A percentile compares a stretch with the other conserved stretches of the same genome.
Evolutionary conservation across 371 early-diverging fungal species (phyloP).

Genomic region (Mortierella sp.): DNA sequence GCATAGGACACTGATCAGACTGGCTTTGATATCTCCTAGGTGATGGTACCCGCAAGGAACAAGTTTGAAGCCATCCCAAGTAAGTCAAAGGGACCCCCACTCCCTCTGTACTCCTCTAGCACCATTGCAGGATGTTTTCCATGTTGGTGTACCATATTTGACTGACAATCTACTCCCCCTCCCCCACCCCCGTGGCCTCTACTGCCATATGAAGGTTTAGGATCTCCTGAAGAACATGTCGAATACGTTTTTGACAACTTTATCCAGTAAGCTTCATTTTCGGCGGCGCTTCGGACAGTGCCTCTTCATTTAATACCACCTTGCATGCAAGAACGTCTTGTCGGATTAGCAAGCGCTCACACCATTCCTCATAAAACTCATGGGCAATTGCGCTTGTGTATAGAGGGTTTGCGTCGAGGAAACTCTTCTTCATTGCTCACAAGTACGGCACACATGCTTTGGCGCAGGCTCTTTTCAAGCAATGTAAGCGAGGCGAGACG

Average conservation of each 20-base stretch:
- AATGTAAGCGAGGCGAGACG: constrained; percentile 19
- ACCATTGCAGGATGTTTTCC: too few species aligned
- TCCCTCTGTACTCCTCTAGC: too few species aligned
- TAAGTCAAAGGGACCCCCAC: too few species aligned
- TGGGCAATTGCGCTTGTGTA: too few species aligned
- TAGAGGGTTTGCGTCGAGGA: constrained; percentile 19
- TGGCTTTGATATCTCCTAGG: constrained; percentile 2
- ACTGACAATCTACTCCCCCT: too few species aligned
- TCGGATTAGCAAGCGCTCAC: too few species aligned
- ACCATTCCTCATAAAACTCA: too few species aligned
- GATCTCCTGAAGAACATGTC: constrained; percentile 36
- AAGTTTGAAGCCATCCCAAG: constrained; percentile 2
- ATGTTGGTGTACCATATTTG: too few species aligned
- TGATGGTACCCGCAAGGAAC: neutral
- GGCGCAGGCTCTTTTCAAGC: constrained; percentile 18
- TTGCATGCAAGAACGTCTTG: too few species aligned
- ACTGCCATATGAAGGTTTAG: constrained; percentile 8
- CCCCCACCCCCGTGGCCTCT: too few species aligned
- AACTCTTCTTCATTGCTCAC: constrained; percentile 40
- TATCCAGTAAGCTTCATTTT: constrained; percentile 14
- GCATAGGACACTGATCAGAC: too few species aligned
- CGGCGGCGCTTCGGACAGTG: neutral
- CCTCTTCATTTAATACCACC: neutral
- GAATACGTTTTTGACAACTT: constrained; percentile 21
- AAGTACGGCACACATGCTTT: constrained; percentile 37